phyloP scores from a whole-genome alignment of 192 early-diverging fungal species.

The Phycomyces nitens region DNA sequence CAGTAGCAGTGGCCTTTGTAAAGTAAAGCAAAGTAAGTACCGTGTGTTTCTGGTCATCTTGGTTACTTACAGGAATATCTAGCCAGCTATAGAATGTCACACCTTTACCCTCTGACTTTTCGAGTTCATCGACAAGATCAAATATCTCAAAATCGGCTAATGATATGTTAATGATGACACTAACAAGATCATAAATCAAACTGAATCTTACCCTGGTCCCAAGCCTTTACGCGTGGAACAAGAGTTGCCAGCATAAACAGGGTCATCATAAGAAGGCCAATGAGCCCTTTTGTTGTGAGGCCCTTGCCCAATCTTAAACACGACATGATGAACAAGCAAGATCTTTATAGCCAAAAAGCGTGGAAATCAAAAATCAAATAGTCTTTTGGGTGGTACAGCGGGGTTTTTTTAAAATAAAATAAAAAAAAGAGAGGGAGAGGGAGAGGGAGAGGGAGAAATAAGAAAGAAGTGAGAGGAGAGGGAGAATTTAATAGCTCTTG shows the following conservation, averaged over 20 bases:
- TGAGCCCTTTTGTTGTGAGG: slow-evolving; percentile 3
- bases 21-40: slow-evolving; percentile 7
- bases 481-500: slow-evolving; percentile 50
- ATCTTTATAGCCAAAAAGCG: background rate
- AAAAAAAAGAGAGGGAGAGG: background rate
- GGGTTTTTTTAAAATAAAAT: slow-evolving; percentile 3
- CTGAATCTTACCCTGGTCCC: slow-evolving; percentile 29
- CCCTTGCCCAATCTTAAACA: background rate
- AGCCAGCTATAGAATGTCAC: slow-evolving; percentile 68
- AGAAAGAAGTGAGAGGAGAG: background rate
- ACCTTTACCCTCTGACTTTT: slow-evolving; percentile 51
- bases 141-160: slow-evolving; percentile 78
- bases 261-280: slow-evolving; percentile 13
- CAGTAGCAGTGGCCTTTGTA: slow-evolving; percentile 45
- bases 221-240: slow-evolving; percentile 30
- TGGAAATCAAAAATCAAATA: background rate
- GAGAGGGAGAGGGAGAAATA: background rate
- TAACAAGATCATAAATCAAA: background rate
- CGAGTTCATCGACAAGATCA: slow-evolving; percentile 74
- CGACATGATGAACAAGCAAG: slow-evolving; percentile 3
- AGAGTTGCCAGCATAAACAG: slow-evolving; percentile 17
- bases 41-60: background rate
- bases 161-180: background rate
- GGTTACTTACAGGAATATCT: background rate
- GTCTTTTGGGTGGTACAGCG: background rate